phyloP scores from a whole-genome alignment of 352 stramenopile species.

The Poterioochromonas sp. region DNA sequence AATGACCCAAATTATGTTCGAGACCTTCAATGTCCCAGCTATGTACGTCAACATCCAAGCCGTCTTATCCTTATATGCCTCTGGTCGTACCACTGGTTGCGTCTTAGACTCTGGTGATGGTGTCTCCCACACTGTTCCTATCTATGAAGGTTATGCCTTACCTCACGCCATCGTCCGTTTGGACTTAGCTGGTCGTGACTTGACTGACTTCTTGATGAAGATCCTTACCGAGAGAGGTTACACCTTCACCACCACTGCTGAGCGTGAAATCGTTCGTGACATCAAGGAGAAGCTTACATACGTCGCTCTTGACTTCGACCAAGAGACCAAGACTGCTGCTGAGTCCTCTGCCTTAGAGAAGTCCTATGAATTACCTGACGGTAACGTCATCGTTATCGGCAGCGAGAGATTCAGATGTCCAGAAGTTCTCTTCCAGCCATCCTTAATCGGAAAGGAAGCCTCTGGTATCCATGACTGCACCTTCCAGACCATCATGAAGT shows the following conservation, averaged over 20 bases:
- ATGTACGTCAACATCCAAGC: slow-evolving; percentile 91
- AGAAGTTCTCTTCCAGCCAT: slow-evolving; percentile 90
- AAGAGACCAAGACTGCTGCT: slow-evolving; percentile 81
- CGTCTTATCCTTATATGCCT: slow-evolving; percentile 77
- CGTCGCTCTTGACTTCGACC: slow-evolving; percentile 80
- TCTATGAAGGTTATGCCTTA: slow-evolving; percentile 87
- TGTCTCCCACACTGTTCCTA: slow-evolving; percentile 79
- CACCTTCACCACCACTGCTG: slow-evolving; percentile 81
- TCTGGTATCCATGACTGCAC: slow-evolving; percentile 75
- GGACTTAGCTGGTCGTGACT: slow-evolving; percentile 73
- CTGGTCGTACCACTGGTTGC: slow-evolving; percentile 71
- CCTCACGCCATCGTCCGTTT: slow-evolving; percentile 78
- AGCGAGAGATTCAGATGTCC: slow-evolving; percentile 87
- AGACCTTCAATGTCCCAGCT: slow-evolving; percentile 95
- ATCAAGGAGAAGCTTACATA: slow-evolving; percentile 97
- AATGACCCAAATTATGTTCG: slow-evolving; percentile 98
- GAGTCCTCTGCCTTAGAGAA: slow-evolving; percentile 82
- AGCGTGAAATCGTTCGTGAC: slow-evolving; percentile 88
- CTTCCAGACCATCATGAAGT: slow-evolving; percentile 79
- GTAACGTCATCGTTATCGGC: slow-evolving; percentile 91
- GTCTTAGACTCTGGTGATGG: slow-evolving; percentile 79
- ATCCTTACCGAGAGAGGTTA: slow-evolving; percentile 85
- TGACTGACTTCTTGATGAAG: slow-evolving; percentile 91
- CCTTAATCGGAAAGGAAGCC: slow-evolving; percentile 75
- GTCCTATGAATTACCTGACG: slow-evolving; percentile 90